A percentile compares a stretch with the other conserved stretches of the same genome.
Conservation (phyloP, 306 rosid species). For the Psophocarpus tetragonolobus region DNA sequence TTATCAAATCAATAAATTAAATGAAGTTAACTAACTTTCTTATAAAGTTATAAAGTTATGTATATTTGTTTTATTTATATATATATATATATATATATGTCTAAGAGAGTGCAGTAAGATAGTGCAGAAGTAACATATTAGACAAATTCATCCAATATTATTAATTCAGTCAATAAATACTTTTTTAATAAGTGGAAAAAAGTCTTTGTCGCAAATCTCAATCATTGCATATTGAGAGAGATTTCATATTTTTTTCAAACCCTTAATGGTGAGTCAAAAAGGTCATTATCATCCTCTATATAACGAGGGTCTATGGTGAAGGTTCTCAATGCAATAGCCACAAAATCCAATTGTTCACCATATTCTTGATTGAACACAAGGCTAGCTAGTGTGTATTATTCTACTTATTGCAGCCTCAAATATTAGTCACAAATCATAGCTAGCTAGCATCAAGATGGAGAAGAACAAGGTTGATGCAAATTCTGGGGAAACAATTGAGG, state of each 20-base stretch:
- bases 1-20: no score
- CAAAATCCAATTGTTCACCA: constrained; percentile 6
- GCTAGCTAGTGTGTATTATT: neutral
- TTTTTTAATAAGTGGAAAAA: neutral
- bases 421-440: no score
- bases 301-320: constrained; percentile 40
- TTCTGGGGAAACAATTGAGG: neutral
- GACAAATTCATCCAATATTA: neutral
- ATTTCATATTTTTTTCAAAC: constrained; percentile 1
- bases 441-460: constrained; percentile 28
- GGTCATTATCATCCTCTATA: constrained; percentile 45
- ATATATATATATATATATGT: no score
- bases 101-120: no score
- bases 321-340: constrained; percentile 27
- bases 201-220: constrained; percentile 9
- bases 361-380: neutral
- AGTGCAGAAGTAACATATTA: no score
- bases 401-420: constrained; percentile 1
- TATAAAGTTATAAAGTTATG: no score
- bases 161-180: no score
- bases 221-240: constrained; percentile 6
- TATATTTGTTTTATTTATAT: no score
- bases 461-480: constrained; percentile 24
- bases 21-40: no score
- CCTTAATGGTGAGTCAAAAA: constrained; percentile 4